Conservation (phyloP, 2,329 filamentous ascomycete species). For the Diaporthe sp. region DNA sequence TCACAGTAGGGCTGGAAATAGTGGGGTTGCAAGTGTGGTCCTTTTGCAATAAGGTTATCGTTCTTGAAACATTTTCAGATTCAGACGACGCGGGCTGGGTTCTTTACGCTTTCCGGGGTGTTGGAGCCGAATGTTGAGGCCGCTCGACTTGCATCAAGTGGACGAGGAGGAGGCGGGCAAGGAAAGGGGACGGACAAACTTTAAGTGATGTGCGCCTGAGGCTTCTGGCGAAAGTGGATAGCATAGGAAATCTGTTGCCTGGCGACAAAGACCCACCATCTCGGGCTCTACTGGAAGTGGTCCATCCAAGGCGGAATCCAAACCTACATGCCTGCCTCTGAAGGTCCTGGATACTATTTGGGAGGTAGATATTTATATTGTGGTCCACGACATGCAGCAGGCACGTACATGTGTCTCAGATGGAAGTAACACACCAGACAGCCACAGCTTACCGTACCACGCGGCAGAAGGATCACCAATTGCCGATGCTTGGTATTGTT, state of each 20-base stretch:
- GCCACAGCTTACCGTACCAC: conserved; percentile 5
- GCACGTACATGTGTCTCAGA: background rate
- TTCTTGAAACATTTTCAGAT: conserved; percentile 24
- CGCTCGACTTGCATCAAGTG: background rate
- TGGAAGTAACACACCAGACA: conserved; percentile 8
- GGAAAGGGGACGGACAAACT: background rate
- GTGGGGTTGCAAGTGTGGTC: conserved; percentile 10
- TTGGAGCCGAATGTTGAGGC: background rate
- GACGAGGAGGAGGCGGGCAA: background rate
- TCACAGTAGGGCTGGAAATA: conserved; percentile 12
- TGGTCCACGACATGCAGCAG: background rate
- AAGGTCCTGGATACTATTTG: too few species aligned
- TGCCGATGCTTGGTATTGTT: conserved; percentile 21
- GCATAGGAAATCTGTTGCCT: background rate
- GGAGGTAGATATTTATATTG: background rate
- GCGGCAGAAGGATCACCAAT: conserved; percentile 3
- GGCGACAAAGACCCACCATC: background rate
- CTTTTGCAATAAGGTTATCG: conserved; percentile 17
- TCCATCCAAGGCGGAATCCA: too few species aligned
- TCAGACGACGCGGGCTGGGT: background rate
- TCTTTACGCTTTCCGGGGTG: background rate
- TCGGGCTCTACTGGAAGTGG: background rate
- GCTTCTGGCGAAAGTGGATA: background rate
- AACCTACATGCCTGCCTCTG: too few species aligned
- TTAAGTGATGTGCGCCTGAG: too few species aligned